These are phyloP conservation scores for Linum trigynum DNA, from an alignment of 345 rosid species.

Conservation along the genomic window DNA sequence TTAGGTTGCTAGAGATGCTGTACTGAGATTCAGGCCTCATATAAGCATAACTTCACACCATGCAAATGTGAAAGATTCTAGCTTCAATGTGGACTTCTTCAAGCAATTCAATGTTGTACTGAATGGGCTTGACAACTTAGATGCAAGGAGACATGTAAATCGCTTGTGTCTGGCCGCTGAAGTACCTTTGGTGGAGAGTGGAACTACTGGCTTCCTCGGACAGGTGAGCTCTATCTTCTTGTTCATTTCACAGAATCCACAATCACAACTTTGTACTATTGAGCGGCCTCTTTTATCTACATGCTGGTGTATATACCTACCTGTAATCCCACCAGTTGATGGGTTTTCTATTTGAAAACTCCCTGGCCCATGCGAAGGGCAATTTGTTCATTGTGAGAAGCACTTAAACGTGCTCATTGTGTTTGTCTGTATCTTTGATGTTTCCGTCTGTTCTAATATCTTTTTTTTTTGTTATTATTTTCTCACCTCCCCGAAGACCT, in stretches of 20 bases:
- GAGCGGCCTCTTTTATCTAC: no score
- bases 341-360: not conserved
- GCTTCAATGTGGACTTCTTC: conserved; percentile 82
- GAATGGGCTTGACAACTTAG: conserved; percentile 96
- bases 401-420: not conserved
- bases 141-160: conserved; percentile 93
- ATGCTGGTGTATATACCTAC: no score
- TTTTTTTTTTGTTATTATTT: no score
- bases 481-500: no score
- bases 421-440: not conserved
- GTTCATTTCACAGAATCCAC: not conserved
- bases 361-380: no score
- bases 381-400: no score
- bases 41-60: conserved; percentile 78
- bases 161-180: conserved; percentile 98
- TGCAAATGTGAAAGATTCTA: conserved; percentile 77
- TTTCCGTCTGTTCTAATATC: not conserved
- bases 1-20: conserved; percentile 95
- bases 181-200: conserved; percentile 96
- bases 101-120: conserved; percentile 88
- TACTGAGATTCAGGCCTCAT: conserved; percentile 80
- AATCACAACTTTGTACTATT: not conserved
- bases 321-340: no score
- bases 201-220: conserved; percentile 97
- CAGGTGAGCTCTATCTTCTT: conserved; percentile 45